These are phyloP conservation scores for Anthoceros angustus DNA, from an alignment of 225 moss, liverwort and hornwort genomes.

Conservation along the genomic window DNA sequence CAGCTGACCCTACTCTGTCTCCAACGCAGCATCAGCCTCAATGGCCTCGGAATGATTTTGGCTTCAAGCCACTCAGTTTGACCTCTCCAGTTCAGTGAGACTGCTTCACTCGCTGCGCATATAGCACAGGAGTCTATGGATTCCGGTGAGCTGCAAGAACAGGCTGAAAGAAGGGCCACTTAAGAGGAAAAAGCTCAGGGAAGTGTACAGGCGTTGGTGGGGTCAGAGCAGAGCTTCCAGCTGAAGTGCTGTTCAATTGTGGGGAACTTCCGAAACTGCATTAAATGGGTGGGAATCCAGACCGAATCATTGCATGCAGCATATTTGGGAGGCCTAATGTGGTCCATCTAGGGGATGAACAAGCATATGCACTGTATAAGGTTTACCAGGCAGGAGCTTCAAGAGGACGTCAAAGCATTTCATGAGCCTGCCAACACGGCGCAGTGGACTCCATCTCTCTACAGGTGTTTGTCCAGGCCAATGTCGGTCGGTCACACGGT, in stretches of 20 bases:
- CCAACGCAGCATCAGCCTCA: slow-evolving; percentile 89
- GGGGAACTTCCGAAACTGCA: slow-evolving; percentile 64
- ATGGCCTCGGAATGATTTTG: slow-evolving; percentile 87
- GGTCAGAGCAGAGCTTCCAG: slow-evolving; percentile 13
- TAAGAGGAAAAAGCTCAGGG: slow-evolving; percentile 24
- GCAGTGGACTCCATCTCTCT: background rate
- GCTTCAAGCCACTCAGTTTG: slow-evolving; percentile 68
- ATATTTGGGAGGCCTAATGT: slow-evolving; percentile 77
- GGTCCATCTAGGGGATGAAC: slow-evolving; percentile 71
- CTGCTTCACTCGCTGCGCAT: slow-evolving; percentile 32
- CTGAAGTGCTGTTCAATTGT: slow-evolving; percentile 30
- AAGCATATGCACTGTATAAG: slow-evolving; percentile 76
- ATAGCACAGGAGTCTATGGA: slow-evolving; percentile 77
- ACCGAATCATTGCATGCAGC: slow-evolving; percentile 76
- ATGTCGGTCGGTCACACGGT: slow-evolving; percentile 51
- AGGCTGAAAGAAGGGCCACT: slow-evolving; percentile 49
- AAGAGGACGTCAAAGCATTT: slow-evolving; percentile 77
- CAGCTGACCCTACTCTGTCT: slow-evolving; percentile 71
- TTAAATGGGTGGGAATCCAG: slow-evolving; percentile 48
- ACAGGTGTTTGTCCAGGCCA: slow-evolving; percentile 62
- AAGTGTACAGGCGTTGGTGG: slow-evolving; percentile 17
- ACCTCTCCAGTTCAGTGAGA: slow-evolving; percentile 24
- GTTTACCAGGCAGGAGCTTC: slow-evolving; percentile 48
- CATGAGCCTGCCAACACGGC: slow-evolving; percentile 44
- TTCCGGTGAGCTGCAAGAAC: slow-evolving; percentile 39